Evolutionary conservation across 768 basidiomycete genomes (phyloP), one percentile per base, ranked within the genome.

Genomic region (Leucosporidium scottii): DNA sequence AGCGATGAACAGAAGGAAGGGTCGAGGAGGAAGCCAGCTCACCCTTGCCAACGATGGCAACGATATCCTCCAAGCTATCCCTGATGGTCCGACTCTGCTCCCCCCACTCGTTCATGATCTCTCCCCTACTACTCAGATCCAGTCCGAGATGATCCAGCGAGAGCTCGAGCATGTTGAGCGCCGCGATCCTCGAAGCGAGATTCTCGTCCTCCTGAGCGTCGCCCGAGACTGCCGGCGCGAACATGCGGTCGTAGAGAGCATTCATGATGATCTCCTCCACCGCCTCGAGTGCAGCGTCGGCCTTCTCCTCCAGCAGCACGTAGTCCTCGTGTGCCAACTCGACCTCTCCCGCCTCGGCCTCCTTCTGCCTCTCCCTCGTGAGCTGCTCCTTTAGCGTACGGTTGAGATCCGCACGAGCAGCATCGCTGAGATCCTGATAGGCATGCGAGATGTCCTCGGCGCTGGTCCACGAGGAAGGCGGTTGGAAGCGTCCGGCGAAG

Each of bases 181-280:
- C 93, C 20, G 91, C 91, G 21, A 97, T 86, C 8, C 93, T 85
- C 75, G 86, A 89, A 0, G 93, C 86, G 5, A 99, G 81, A 0
- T 91, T 88, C 74, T 91, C 90, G 76, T 99, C 93, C 76, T 96
- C 93, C 1, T 86, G 87, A 0, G 84, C 81, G 74, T 99, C 94
- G 61, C 86, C 84, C n/a, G 84, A 81, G 25, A 84, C 84, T 3
- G 85, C 82, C 23, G 88, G 90, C 61, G 86, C 83, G 79, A 92
- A 96, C 5, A 96, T 74, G 64, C 91, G 93, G 59, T 97, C 93
- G 76, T 96, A 97, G 72, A 94, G 88, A 3, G 34, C 17, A 4
- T 81, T 81, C 61, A 87, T 88, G 18, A 96, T 75, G 3, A 85
- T 79, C 9, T 83, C 81, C 77, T 98, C 94, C 10, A 93, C 84